These are phyloP conservation scores for Fusarium marasasianum DNA, from an alignment of 2,329 filamentous ascomycete genomes.

Conservation along the genomic window DNA sequence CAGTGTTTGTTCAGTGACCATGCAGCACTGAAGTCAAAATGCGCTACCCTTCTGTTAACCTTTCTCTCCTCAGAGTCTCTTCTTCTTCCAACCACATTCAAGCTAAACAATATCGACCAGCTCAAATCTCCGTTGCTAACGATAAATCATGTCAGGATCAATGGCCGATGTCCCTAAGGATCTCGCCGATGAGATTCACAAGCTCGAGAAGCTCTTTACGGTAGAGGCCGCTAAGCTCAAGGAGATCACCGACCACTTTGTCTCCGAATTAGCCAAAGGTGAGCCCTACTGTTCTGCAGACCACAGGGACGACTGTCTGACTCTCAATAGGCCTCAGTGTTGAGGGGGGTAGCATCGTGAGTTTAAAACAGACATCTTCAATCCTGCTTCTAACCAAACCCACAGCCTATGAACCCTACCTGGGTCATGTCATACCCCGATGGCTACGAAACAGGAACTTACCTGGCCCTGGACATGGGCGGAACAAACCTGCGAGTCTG, in stretches of 20 bases:
- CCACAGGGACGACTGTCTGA: constrained; percentile 10
- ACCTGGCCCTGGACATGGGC: constrained; percentile 92
- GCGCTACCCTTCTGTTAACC: not conserved
- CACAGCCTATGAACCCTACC: constrained; percentile 94
- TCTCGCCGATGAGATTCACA: constrained; percentile 80
- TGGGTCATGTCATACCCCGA: constrained; percentile 94
- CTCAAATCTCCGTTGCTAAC: constrained; percentile 21
- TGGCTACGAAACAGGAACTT: constrained; percentile 87
- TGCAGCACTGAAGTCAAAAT: constrained; percentile 4
- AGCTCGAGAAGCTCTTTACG: constrained; percentile 84
- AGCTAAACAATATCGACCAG: not conserved
- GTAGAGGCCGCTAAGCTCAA: constrained; percentile 84
- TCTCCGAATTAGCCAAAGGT: constrained; percentile 88
- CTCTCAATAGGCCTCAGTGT: constrained; percentile 73
- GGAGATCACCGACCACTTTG: constrained; percentile 88
- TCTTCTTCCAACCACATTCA: not conserved
- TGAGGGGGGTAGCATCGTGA: constrained; percentile 91
- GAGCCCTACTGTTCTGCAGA: constrained; percentile 3
- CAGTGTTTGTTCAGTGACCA: constrained; percentile 7
- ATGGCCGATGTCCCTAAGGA: constrained; percentile 91
- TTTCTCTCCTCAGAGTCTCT: not conserved
- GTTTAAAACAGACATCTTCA: constrained; percentile 48
- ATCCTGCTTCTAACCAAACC: constrained; percentile 29
- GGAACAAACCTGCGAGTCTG: constrained; percentile 96
- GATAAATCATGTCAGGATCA: constrained; percentile 68